Evolutionary conservation across 805 yeast genomes (phyloP), one percentile per base, ranked within the genome.

Genomic region (Candida silvicultrix): DNA sequence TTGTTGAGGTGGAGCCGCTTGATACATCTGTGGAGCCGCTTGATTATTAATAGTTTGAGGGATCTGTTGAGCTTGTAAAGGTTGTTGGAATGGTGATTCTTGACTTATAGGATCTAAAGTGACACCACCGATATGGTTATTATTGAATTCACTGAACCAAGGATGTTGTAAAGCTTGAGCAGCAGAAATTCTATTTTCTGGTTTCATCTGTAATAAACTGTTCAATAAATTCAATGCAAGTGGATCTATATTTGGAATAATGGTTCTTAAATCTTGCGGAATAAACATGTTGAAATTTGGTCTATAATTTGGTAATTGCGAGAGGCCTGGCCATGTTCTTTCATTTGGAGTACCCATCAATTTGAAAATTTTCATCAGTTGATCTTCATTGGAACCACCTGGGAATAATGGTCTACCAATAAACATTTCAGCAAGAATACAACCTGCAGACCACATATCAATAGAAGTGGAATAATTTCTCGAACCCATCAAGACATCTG

Each of bases 371-470:
- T 88, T 87, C 65, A 84, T 78, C 56, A 94, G 75, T 66, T 94
- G 98, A 67, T 94, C 99, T 46, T 94, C 97, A 65, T 92, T 95
- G 37, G 96, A 88, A 12, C 92, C 82, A 29, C 99, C 99, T 19
- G 98, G 96, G 66, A 94, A 94, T 43, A 94, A 71, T 1, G 99
- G 98, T 59, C 92, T 84, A 29, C 99, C 96, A n/a, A 96, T 87
- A 60, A 94, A 85, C 98, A 94, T 92, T 62, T 94, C 99, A 3
- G 97, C 98, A 64, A 94, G 78, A 45, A 94, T 94, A 68, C 99
- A 94, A 15, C 99, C 99, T 15, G 96, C 95, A 16, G 97, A 89
- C 99, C 99, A 94, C 69, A 94, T 88, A 63, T 94, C 99, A 49
- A 94, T 95, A 9, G 97, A 90, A 0, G 99, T 94, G 40, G 96